Evolutionary conservation across 192 early-diverging fungal genomes (phyloP).

Genomic region (Radiomyces spectabilis): DNA sequence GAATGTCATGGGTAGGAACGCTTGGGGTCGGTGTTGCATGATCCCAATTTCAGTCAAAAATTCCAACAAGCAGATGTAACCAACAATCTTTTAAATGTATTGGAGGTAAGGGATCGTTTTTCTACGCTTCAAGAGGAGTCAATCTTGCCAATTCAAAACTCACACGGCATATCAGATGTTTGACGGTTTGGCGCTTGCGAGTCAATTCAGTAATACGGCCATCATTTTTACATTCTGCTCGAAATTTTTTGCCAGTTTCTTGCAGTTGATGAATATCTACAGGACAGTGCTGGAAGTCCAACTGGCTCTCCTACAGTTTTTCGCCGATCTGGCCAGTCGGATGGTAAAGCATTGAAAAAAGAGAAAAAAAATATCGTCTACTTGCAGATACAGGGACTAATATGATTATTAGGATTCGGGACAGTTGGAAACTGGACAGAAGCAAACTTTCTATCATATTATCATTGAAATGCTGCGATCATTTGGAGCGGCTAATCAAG

Average conservation of each 20-base stretch:
- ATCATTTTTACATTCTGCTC: slow-evolving; percentile 49
- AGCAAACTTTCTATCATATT: slow-evolving; percentile 37
- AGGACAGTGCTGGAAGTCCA: slow-evolving; percentile 55
- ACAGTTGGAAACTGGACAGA: slow-evolving; percentile 31
- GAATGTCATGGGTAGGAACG: slow-evolving; percentile 29
- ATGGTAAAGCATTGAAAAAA: slow-evolving; percentile 8
- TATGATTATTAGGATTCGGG: slow-evolving; percentile 31
- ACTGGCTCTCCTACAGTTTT: slow-evolving; percentile 52
- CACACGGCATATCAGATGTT: no score
- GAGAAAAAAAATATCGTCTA: neutral
- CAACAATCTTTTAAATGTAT: slow-evolving; percentile 50
- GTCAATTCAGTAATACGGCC: slow-evolving; percentile 51
- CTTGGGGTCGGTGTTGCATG: slow-evolving; percentile 43
- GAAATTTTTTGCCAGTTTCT: slow-evolving; percentile 53
- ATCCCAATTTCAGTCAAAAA: slow-evolving; percentile 46
- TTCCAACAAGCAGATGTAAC: slow-evolving; percentile 50
- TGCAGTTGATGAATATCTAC: slow-evolving; percentile 61
- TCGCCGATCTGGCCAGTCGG: slow-evolving; percentile 43
- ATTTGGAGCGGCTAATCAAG: slow-evolving; percentile 45
- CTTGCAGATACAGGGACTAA: no score
- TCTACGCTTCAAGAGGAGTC: no score
- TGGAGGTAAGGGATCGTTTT: slow-evolving; percentile 58
- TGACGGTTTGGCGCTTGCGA: slow-evolving; percentile 64
- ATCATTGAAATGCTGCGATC: slow-evolving; percentile 45
- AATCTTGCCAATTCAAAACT: no score